Evolutionary conservation across 352 stramenopile genomes (phyloP).

Genomic region (Globisporangium cystogenes): DNA sequence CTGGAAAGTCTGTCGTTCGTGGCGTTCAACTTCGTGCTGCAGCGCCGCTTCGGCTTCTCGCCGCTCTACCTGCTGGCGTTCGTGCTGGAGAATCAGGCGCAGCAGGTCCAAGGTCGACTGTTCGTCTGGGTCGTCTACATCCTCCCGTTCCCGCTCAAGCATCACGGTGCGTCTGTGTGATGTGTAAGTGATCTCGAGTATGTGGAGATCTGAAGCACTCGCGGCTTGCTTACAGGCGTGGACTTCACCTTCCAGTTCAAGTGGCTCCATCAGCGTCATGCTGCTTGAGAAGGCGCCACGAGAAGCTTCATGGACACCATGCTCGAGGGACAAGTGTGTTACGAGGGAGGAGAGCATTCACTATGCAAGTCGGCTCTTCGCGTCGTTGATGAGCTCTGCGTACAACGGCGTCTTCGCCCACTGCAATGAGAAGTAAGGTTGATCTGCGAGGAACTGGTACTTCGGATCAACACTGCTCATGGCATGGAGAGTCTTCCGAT

Average conservation of each 20-base stretch:
- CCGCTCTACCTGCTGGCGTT: slow-evolving; percentile 29
- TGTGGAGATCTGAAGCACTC: background rate
- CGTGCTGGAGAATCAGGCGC: slow-evolving; percentile 28
- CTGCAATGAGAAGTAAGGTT: too few relatives aligned
- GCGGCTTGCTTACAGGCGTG: slow-evolving; percentile 7
- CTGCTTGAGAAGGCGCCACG: too few relatives aligned
- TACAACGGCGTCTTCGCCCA: too few relatives aligned
- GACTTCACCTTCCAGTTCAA: slow-evolving; percentile 6
- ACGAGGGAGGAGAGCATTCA: too few relatives aligned
- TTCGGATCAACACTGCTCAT: too few relatives aligned
- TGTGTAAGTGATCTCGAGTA: background rate
- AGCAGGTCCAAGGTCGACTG: slow-evolving; percentile 15
- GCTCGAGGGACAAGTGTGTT: too few relatives aligned
- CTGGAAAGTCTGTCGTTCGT: slow-evolving; percentile 21
- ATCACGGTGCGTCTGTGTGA: slow-evolving; percentile 17
- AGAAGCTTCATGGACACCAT: too few relatives aligned
- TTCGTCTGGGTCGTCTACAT: slow-evolving; percentile 26
- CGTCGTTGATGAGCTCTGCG: too few relatives aligned
- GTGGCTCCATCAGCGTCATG: slow-evolving; percentile 1
- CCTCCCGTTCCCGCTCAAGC: slow-evolving; percentile 18
- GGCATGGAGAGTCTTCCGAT: too few relatives aligned
- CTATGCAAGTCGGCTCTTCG: too few relatives aligned
- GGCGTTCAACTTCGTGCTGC: slow-evolving; percentile 10
- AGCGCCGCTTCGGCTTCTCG: slow-evolving; percentile 16
- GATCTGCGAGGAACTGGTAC: too few relatives aligned